Base-by-base conservation (phyloP, 1,284 basidiomycete genomes). In the Fistulina hepatica region DNA sequence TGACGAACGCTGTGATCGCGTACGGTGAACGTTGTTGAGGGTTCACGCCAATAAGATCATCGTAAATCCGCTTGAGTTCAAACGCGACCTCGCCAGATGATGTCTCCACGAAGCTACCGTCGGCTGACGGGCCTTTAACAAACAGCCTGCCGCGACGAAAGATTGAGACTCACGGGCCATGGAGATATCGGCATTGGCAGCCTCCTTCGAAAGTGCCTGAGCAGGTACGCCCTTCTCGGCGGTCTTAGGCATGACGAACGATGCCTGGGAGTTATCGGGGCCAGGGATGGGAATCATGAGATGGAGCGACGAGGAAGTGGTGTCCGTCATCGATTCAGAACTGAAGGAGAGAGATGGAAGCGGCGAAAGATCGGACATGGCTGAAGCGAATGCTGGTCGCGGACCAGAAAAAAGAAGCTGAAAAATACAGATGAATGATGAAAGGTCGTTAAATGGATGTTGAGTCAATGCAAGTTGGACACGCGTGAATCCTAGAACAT, bases 21-120 rank as follows among this genome's bases (percentile, higher is more conserved):
- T 78, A 86, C 3, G 82, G 82, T 8, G 81, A 84, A 24, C 78
- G 75, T 12, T 76, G 62, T 43, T 73, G 64, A 52, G 70, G 69
- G 28, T 71, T 68, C 23, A 84, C 80, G 12, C 81, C 78, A 26
- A 73, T 55, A 30, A 68, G 56, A 40, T 75, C 69, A 53, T 88
- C 83, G 50, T 79, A 83, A 19, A 71, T 64, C 48, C 68, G 68
- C 64, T 86, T 86, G 38, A 88, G 61, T 49, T 81, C 79, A 30
- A 73, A 69, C 11, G 81, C 81, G 17, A 76, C 80, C 19, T 67
- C 63, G 6, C 76, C 81, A 39, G 77, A 82, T 6, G 81, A 71
- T 2, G 80, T 85, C 52, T 88, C 83, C 21, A 86, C 72, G 52
- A 79, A 88, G 36, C 65, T 79, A 42, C 74, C 74, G 52, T 86